Percentiles rank a stretch among this genome's conserved stretches.
These are phyloP conservation scores for Aspergillus amoenus DNA, from an alignment of 2,329 filamentous ascomycete species.

Conservation along the genomic window DNA sequence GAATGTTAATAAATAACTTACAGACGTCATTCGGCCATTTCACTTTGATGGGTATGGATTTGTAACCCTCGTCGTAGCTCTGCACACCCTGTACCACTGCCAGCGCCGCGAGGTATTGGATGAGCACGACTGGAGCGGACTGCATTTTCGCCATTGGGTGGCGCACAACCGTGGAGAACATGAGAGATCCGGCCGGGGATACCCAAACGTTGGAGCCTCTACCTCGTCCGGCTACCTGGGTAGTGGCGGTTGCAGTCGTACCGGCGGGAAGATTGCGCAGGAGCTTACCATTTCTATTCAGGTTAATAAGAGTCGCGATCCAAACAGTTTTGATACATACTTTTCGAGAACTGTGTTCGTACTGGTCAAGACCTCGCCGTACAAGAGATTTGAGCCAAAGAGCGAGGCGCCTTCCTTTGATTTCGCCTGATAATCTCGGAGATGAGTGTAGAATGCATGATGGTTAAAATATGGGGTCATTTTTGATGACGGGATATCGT, in stretches of 20 bases:
- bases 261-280: slow-evolving; percentile 75
- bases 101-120: slow-evolving; percentile 89
- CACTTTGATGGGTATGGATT: slow-evolving; percentile 73
- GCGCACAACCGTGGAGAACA: slow-evolving; percentile 85
- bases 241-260: slow-evolving; percentile 84
- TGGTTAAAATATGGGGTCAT: slow-evolving; percentile 87
- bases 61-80: slow-evolving; percentile 74
- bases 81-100: slow-evolving; percentile 83
- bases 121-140: slow-evolving; percentile 79
- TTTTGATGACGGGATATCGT: slow-evolving; percentile 66
- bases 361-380: slow-evolving; percentile 89
- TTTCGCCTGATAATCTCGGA: slow-evolving; percentile 65
- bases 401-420: slow-evolving; percentile 55
- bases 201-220: slow-evolving; percentile 94
- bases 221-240: slow-evolving; percentile 82
- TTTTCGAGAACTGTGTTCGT: slow-evolving; percentile 93
- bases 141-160: slow-evolving; percentile 73
- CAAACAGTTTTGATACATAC: slow-evolving; percentile 43
- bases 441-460: slow-evolving; percentile 69
- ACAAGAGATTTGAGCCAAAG: slow-evolving; percentile 78
- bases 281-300: slow-evolving; percentile 68
- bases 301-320: neutral
- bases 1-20: slow-evolving; percentile 37
- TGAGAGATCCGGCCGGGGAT: slow-evolving; percentile 77
- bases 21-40: slow-evolving; percentile 99